Evolutionary conservation across 2,329 filamentous ascomycete species (phyloP), one percentile per base, ranked within the genome.

Genomic region (Simplicillium sp.): DNA sequence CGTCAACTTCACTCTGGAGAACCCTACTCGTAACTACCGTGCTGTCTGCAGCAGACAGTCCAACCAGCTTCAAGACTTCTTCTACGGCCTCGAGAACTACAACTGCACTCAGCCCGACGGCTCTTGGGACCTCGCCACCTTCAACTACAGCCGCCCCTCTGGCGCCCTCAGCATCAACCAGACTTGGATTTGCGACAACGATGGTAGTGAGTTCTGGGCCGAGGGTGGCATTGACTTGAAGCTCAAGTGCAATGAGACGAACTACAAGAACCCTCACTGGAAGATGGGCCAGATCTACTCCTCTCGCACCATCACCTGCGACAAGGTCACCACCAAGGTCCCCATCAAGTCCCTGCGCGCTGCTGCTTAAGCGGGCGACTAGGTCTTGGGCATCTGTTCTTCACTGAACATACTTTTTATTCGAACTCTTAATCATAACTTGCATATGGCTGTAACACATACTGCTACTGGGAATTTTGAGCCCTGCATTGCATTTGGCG

Each of bases 1-100:
- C 44, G 63, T 68, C 45, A 60, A 58, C 52, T 75, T 75, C 58
- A 68, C 65, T 45, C 57, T 75, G n/a, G 50, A 54, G 40, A 74
- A 73, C 62, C 58, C 64, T 12, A 67, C 60, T 28, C 48, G 71
- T 31, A 47, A 55, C 32, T 60, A 62, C 45, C 49, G 46, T 16
- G 53, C 59, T 35, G 38, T 39, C 29, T 75, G 72, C 64, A 47
- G 45, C 20, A 67, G 57, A 35, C 12, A 47, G 15, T 73, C 67
- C 53, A 55, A 47, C 46, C 60, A 63, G 54, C 61, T 73, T 5
- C 44, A 38, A 9, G 65, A 71, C 48, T 75, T 71, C 52, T 75
- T 73, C 58, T 71, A 69, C 53, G 71, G 68, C 48, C 64, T 54
- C 38, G 14, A 63, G 29, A 39, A 49, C 35, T 75, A 73, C 59